A percentile compares a stretch with the other conserved stretches of the same genome.
phyloP scores from a whole-genome alignment of 148 eudicot genomes.

The Fallopia convolvulus region DNA sequence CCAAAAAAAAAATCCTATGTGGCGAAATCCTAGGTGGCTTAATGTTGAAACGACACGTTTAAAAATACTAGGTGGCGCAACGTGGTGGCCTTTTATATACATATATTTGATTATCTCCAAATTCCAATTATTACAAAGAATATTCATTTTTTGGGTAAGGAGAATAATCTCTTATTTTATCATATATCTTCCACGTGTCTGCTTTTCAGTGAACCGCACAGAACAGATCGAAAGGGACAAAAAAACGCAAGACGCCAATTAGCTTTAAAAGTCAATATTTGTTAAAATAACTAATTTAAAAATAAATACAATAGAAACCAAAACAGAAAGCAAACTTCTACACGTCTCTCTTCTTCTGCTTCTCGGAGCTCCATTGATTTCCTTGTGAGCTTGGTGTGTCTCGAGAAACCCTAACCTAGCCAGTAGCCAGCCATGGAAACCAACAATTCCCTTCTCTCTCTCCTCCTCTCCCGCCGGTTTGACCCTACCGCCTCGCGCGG shows the following conservation, averaged over 20 bases:
- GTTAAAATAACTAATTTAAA: not conserved
- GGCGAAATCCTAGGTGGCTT: too few species aligned
- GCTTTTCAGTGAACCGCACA: not conserved
- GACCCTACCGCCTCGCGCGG: not conserved
- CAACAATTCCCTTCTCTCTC: not conserved
- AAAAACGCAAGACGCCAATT: not conserved
- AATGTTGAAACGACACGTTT: too few species aligned
- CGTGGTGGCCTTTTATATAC: too few species aligned
- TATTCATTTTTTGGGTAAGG: too few species aligned
- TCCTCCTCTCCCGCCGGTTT: not conserved
- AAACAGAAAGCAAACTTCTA: not conserved
- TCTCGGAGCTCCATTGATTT: not conserved
- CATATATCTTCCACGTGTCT: not conserved
- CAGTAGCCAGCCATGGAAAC: conserved; percentile 1
- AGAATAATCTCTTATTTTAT: too few species aligned
- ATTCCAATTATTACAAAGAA: too few species aligned
- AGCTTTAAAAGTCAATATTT: not conserved
- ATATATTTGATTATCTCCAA: too few species aligned
- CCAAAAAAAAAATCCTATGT: too few species aligned
- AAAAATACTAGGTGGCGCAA: too few species aligned
- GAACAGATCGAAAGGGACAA: not conserved
- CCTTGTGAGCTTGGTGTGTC: not conserved
- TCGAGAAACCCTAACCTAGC: not conserved
- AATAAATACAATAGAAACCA: not conserved
- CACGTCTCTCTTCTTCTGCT: not conserved